Percentiles rank a stretch among this genome's conserved stretches.
Conservation (phyloP, 495 filamentous ascomycete species). For the Trichocladium uniseriatum region DNA sequence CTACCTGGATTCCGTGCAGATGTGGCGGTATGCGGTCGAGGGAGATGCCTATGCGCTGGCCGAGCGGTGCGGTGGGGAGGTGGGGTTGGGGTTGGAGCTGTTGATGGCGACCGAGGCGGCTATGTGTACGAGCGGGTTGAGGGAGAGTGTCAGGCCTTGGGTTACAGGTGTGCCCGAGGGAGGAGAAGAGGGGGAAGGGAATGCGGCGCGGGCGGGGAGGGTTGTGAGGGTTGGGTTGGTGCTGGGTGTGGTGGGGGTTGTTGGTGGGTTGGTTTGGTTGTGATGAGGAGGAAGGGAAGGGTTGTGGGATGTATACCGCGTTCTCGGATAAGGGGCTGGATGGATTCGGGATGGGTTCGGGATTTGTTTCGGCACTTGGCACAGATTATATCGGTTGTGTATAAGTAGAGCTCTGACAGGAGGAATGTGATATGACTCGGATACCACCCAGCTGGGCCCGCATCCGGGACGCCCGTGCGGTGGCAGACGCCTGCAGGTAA, state of each 20-base stretch:
- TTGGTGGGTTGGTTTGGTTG: not conserved
- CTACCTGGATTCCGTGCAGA: slow-evolving; percentile 7
- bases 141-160: slow-evolving; percentile 3
- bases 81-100: slow-evolving; percentile 6
- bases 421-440: not conserved
- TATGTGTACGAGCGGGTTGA: slow-evolving; percentile 10
- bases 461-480: too few relatives aligned
- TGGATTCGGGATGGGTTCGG: too few relatives aligned
- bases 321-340: too few relatives aligned
- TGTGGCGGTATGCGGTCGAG: slow-evolving; percentile 6
- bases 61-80: not conserved
- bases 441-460: too few relatives aligned
- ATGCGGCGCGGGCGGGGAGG: not conserved
- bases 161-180: not conserved
- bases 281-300: not conserved
- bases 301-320: too few relatives aligned
- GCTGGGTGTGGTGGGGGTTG: not conserved
- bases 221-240: not conserved
- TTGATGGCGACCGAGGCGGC: slow-evolving; percentile 8
- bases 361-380: too few relatives aligned
- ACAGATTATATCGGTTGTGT: too few relatives aligned
- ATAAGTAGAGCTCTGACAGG: too few relatives aligned
- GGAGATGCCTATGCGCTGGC: slow-evolving; percentile 4
- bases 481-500: too few relatives aligned
- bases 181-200: not conserved